Percentiles rank a stretch among this genome's conserved stretches.
These are phyloP conservation scores for Diplotaxis tenuifolia DNA, from an alignment of 345 rosid species.

Conservation along the genomic window DNA sequence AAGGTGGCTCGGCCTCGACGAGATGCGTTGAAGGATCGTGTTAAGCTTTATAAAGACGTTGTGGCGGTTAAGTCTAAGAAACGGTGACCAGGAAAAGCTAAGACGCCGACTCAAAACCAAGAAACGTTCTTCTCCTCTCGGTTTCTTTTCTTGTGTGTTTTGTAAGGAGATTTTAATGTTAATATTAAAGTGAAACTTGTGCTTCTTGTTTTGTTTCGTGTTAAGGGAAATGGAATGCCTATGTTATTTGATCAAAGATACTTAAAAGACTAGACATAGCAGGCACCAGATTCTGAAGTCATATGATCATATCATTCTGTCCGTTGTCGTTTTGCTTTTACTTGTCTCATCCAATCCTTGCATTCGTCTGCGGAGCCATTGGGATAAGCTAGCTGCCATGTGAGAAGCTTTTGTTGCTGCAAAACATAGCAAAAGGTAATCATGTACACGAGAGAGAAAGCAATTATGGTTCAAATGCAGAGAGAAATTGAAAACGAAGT, in stretches of 20 bases:
- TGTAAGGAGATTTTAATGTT: slow-evolving; percentile 23
- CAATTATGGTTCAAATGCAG: not conserved
- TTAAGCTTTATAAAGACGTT: slow-evolving; percentile 73
- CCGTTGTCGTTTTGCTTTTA: slow-evolving; percentile 58
- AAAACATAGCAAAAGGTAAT: not conserved
- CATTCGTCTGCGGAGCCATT: slow-evolving; percentile 70
- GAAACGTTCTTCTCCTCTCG: not conserved
- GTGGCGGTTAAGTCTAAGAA: slow-evolving; percentile 73
- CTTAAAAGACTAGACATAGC: not conserved
- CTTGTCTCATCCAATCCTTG: slow-evolving; percentile 84
- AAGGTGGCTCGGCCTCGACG: slow-evolving; percentile 81
- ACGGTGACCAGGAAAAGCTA: slow-evolving; percentile 37
- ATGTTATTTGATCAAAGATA: not conserved
- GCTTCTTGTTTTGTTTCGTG: not conserved
- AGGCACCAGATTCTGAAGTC: slow-evolving; percentile 1
- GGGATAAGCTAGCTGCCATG: slow-evolving; percentile 86
- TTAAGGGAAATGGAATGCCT: not conserved
- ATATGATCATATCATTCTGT: slow-evolving; percentile 36
- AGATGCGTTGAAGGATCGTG: slow-evolving; percentile 68
- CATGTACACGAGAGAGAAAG: not conserved
- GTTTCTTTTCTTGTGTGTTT: not conserved
- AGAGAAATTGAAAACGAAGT: slow-evolving; percentile 7
- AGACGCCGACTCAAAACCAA: not conserved
- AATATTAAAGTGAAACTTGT: slow-evolving; percentile 26
- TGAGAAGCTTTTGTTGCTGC: slow-evolving; percentile 78